Base-by-base conservation (phyloP, 202 grass and related monocot species). In the Tripidium arundinaceum region DNA sequence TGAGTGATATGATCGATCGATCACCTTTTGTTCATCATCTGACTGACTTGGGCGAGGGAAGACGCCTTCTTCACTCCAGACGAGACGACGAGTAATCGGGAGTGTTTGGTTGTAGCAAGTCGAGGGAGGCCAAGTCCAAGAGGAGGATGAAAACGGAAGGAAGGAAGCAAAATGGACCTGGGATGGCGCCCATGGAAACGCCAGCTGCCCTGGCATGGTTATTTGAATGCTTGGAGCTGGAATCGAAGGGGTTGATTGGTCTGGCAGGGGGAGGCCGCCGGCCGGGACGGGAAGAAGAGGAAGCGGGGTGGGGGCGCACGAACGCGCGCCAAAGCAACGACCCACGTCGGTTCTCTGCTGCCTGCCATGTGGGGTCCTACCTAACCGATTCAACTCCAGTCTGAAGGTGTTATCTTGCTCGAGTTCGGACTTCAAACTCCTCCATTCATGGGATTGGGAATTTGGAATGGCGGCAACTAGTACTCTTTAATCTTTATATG, bases 121-220 rank as follows among this genome's bases (percentile, higher is more conserved):
- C 47, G 59, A 18, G 39, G 6, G 41, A 38, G n/a, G 36, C 69
- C 72, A 75, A 27, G 72, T 60, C 72, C 19, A 24, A 38, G 3
- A 61, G 58, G 5, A 61, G 58, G 3, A 27, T 12, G 9, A 14
- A 61, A 28, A 6, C 25, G 58, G 27, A 58, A 24, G 31, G 19
- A 25, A 33, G 1, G 19, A 39, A 33, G 3, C 18, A 24, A 22
- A 7, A 2, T 7, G 11, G 9, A 8, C 0, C 25, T 49, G 43
- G 8, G 26, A 27, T 34, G 27, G 7, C 45, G 70, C 27, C 70
- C 70, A 34, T 52, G 45, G 70, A 19, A 34, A 28, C 47, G 70
- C 70, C 70, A 72, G 70, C 70, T 72, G 70, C 70, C 45, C 28
- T 13, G 27, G 45, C 70, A 33, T 21, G 70, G 70, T 72, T 72